Evolutionary conservation across 495 filamentous ascomycete genomes (phyloP).

Genomic region (Podospora appendiculata): DNA sequence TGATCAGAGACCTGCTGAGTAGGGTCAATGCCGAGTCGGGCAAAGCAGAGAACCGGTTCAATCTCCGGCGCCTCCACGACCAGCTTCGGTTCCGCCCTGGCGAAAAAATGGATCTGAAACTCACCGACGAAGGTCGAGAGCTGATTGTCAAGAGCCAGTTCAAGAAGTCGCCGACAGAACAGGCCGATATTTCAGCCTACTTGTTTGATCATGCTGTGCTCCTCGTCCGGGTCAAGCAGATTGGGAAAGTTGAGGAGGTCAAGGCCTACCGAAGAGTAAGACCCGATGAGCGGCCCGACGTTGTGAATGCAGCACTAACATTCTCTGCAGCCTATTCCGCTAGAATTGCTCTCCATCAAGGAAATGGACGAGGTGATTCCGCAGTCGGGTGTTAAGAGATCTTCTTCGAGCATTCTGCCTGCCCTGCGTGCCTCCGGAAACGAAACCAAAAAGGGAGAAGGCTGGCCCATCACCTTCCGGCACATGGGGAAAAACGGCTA

Average conservation of each 20-base stretch:
- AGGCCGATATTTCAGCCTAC: constrained; percentile 84
- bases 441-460: constrained; percentile 56
- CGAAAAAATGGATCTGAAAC: constrained; percentile 87
- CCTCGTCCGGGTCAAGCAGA: constrained; percentile 76
- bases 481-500: constrained; percentile 97
- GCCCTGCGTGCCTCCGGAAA: constrained; percentile 49
- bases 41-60: constrained; percentile 96
- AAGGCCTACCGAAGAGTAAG: constrained; percentile 79
- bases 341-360: constrained; percentile 87
- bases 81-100: constrained; percentile 80
- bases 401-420: constrained; percentile 79
- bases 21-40: constrained; percentile 92
- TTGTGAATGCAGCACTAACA: constrained; percentile 1
- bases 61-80: constrained; percentile 81
- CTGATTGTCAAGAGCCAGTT: constrained; percentile 85
- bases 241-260: constrained; percentile 89
- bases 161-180: constrained; percentile 85
- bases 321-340: constrained; percentile 66
- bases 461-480: constrained; percentile 93
- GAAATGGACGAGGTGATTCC: constrained; percentile 96
- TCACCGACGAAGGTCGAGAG: constrained; percentile 89
- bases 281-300: neutral
- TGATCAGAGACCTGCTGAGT: constrained; percentile 80
- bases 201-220: constrained; percentile 95
- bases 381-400: constrained; percentile 73